Evolutionary conservation across 345 rosid genomes (phyloP), one percentile per base, ranked within the genome.

Genomic region (Gossypium mustelinum): DNA sequence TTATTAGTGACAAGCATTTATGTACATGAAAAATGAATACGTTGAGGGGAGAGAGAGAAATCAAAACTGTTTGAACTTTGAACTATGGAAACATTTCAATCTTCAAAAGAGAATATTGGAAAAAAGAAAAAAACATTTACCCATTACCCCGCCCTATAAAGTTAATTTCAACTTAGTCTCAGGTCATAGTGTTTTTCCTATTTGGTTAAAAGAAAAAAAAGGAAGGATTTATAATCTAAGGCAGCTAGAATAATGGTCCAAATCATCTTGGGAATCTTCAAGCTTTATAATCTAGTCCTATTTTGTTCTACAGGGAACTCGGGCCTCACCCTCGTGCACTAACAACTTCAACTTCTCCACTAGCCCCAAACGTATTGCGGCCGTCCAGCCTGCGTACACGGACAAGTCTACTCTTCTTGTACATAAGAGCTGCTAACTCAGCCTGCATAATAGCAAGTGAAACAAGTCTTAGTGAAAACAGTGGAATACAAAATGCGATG

Each of bases 301-400:
- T 69, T 45, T 2, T 66, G n/a, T 20, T 61, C 73, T 48, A 13
- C 34, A 48, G 76, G 56, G 61, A 74, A 72, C 13, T 68, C 27
- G n/a, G 56, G 68, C 3, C 83, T 81, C 73, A 94, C 98, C 98
- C 98, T 78, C 97, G 85, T 20, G 97, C 98, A 88, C 98, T 94
- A 69, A 94, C 98, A 85, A 94, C 97, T 89, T 94, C 95, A 80
- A 95, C 97, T 79, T 94, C 98, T 72, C 94, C 98, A 79, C 80
- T 59, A 72, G 75, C 83, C 55, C 98, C 98, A 86, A 94, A 92
- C 39, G 90, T 83, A 44, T 59, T 81, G 45, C 92, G 85, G 50
- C 98, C 97, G 73, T 86, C 90, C 29, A 83, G 82, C 29, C 97
- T 89, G 52, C 95, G 88, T 39, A 87, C 90, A 44, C 98, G 94